Evolutionary conservation across 352 stramenopile species (phyloP), one percentile per base, ranked within the genome.

Genomic region (Pythium angustatum): DNA sequence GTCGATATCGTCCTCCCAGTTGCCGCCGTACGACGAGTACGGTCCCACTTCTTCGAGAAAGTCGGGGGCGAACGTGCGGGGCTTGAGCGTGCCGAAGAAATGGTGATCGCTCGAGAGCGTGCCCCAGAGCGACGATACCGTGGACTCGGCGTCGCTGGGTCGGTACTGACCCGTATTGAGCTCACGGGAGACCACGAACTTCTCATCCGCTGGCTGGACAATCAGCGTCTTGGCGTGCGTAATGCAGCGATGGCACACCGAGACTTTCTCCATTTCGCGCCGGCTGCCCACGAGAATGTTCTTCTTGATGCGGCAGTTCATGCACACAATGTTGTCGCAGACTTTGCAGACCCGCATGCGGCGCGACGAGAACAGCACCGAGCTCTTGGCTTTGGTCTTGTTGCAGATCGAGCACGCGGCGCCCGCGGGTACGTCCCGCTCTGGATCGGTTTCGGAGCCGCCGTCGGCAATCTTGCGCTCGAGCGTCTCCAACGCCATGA

Each of bases 301-400:
- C 44, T 80, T 77, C 40, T 88, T 90, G 5, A 73, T 43, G 12
- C 68, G 69, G 63, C 81, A 90, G 57, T 79, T 66, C 0, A 53
- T 61, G 44, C 79, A 88, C 11, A 88, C 70, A 0, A 71, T 66
- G 5, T 58, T 51, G 27, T 69, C 66, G 52, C 81, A 90, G 9
- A 88, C 59, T 17, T 66, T 65, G 17, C 81, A 90, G 51, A 58
- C 27, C 11, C 52, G 52, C 40, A 68, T 47, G 19, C 61, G 51
- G 4, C 52, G 40, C 22, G 51, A 62, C 4, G 60, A 34, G 10
- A 73, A 69, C 3, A 77, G 56, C 21, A 62, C 62, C 5, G 70
- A 53, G 17, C 43, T 45, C 2, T 43, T 58, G n/a, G n/a, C n/a
- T 10, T 47, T 47, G 26, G 21, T 51, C 33, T 59, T 58, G 36